Percentiles rank a stretch among this genome's conserved stretches.
Conservation (phyloP, 106 monocot genomes). For the Allium cepa region DNA sequence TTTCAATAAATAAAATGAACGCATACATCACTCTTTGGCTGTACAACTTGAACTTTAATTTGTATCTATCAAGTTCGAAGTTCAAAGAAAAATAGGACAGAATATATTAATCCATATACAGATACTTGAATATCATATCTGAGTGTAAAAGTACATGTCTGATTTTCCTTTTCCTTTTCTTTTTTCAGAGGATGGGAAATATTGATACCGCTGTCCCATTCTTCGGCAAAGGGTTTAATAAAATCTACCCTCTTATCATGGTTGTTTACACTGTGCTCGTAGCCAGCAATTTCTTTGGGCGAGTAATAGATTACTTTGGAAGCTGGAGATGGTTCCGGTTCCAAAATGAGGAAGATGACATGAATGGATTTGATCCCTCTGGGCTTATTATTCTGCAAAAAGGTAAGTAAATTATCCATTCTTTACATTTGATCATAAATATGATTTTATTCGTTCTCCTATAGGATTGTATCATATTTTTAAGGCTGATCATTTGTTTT, state of each 20-base stretch:
- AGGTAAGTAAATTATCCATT: constrained; percentile 22
- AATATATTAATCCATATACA: too few species aligned
- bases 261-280: constrained; percentile 70
- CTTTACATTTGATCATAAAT: neutral
- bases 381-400: constrained; percentile 92
- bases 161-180: neutral
- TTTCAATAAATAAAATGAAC: too few species aligned
- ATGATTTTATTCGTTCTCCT: neutral
- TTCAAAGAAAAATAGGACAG: too few species aligned
- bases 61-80: too few species aligned
- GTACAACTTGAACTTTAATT: too few species aligned
- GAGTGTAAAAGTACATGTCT: too few species aligned
- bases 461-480: neutral
- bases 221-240: constrained; percentile 65
- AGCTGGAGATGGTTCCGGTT: constrained; percentile 81
- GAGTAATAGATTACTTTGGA: constrained; percentile 55
- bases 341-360: constrained; percentile 64
- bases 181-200: constrained; percentile 69
- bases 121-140: too few species aligned
- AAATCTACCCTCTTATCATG: constrained; percentile 80
- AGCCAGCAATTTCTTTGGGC: constrained; percentile 74
- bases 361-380: constrained; percentile 92
- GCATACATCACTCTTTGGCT: too few species aligned
- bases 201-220: constrained; percentile 78
- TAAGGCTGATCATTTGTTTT: constrained; percentile 4